Evolutionary conservation across 1,139 yeast genomes (phyloP).

Genomic region (Ogataea hybrid): DNA sequence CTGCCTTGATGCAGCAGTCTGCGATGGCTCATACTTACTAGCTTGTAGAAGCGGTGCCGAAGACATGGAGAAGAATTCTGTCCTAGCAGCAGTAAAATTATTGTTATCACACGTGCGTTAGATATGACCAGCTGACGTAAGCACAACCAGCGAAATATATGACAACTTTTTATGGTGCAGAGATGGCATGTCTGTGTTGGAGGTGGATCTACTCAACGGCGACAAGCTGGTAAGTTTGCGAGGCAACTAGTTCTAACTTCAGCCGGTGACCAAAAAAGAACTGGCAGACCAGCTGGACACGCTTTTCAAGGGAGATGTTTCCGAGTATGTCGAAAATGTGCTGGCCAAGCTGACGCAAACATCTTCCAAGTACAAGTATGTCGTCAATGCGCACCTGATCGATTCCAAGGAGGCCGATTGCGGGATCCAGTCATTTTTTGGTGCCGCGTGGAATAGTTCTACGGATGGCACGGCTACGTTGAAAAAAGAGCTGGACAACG

Average conservation of each 20-base stretch:
- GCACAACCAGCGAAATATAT: neutral
- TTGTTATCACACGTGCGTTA: constrained; percentile 11
- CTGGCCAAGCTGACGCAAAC: constrained; percentile 25
- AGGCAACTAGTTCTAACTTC: constrained; percentile 5
- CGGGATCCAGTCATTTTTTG: constrained; percentile 32
- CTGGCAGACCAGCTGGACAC: constrained; percentile 9
- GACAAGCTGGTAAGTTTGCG: constrained; percentile 13
- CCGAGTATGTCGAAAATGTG: constrained; percentile 1
- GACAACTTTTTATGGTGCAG: constrained; percentile 1
- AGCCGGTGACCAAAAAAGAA: constrained; percentile 18
- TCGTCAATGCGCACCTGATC: constrained; percentile 30
- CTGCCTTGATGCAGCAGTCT: neutral
- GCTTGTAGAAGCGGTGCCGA: constrained; percentile 64
- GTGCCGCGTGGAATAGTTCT: constrained; percentile 39
- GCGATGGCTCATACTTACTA: constrained; percentile 35
- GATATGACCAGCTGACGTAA: neutral
- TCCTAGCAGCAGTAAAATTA: constrained; percentile 8
- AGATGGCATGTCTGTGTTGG: constrained; percentile 6
- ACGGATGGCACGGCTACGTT: constrained; percentile 38
- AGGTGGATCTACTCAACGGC: constrained; percentile 10
- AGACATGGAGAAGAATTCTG: constrained; percentile 38
- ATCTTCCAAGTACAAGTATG: constrained; percentile 38
- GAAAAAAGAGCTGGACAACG: constrained; percentile 12
- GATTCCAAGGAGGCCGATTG: constrained; percentile 17
- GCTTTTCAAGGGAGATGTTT: constrained; percentile 2